phyloP scores from a whole-genome alignment of 1,139 yeast species.

The Pichia inconspicua region DNA sequence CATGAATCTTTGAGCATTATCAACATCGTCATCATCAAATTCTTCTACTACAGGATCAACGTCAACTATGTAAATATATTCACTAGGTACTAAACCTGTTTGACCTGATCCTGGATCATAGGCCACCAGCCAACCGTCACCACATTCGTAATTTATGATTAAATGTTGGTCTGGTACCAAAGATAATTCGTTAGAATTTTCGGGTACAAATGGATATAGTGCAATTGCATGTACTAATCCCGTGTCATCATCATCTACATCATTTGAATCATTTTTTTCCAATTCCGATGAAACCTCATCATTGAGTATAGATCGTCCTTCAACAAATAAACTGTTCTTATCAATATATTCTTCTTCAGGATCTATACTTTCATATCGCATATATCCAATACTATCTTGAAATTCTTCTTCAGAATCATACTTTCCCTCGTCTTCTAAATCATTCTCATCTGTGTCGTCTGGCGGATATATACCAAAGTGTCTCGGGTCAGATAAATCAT shows the following conservation, averaged over 20 bases:
- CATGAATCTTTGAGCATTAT: conserved; percentile 13
- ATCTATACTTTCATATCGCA: not conserved
- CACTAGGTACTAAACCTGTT: conserved; percentile 94
- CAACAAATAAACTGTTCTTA: not conserved
- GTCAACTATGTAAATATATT: conserved; percentile 60
- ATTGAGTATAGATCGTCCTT: not conserved
- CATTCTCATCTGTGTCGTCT: conserved; percentile 5
- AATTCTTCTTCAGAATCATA: conserved; percentile 16
- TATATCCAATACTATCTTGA: not conserved
- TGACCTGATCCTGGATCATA: conserved; percentile 71
- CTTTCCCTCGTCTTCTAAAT: conserved; percentile 9
- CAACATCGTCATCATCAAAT: conserved; percentile 10
- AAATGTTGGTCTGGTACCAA: conserved; percentile 75
- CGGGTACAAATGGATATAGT: conserved; percentile 81
- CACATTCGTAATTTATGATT: conserved; percentile 85
- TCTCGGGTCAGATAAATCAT: conserved; percentile 55
- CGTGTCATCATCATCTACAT: conserved; percentile 16
- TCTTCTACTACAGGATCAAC: conserved; percentile 5
- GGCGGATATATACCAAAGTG: conserved; percentile 44
- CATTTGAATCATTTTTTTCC: not conserved
- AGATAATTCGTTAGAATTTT: conserved; percentile 85
- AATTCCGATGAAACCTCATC: not conserved
- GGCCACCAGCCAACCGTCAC: conserved; percentile 98
- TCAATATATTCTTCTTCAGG: not conserved
- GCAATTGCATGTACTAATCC: conserved; percentile 45